Conservation (phyloP, 768 basidiomycete genomes). For the Amyloporia xantha region DNA sequence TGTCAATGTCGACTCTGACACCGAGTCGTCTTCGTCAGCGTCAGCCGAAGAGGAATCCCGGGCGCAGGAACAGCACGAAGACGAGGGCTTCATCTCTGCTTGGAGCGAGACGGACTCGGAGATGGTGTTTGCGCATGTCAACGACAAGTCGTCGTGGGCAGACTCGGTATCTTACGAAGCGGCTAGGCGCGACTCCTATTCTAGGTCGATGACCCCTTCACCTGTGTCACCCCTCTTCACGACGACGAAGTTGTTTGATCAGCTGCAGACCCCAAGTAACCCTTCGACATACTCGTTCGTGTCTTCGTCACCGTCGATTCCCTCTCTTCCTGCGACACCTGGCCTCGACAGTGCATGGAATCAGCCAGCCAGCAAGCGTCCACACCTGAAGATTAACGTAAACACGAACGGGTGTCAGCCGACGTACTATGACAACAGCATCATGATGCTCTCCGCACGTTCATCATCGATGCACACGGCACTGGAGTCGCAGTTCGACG, state of each 20-base stretch:
- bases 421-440: constrained; percentile 40
- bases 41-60: constrained; percentile 34
- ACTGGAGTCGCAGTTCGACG: constrained; percentile 37
- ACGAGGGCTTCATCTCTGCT: constrained; percentile 12
- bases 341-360: constrained; percentile 24
- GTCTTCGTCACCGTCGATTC: constrained; percentile 32
- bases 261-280: constrained; percentile 17
- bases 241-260: constrained; percentile 22
- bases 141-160: constrained; percentile 15
- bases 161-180: constrained; percentile 14
- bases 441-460: constrained; percentile 36
- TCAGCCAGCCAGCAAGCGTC: constrained; percentile 10
- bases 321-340: constrained; percentile 54
- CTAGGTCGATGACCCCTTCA: constrained; percentile 17
- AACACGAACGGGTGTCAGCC: constrained; percentile 43
- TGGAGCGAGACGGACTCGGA: constrained; percentile 25
- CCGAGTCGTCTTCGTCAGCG: constrained; percentile 46
- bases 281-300: constrained; percentile 45
- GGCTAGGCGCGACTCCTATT: constrained; percentile 2
- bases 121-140: constrained; percentile 24
- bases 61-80: constrained; percentile 19
- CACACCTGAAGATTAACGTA: constrained; percentile 41
- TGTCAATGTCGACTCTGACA: constrained; percentile 46
- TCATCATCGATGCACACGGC: constrained; percentile 74
- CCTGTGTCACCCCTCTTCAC: constrained; percentile 20